These are phyloP conservation scores for Neoscytalidium dimidiatum DNA, from an alignment of 2,329 filamentous ascomycete species.

Conservation along the genomic window DNA sequence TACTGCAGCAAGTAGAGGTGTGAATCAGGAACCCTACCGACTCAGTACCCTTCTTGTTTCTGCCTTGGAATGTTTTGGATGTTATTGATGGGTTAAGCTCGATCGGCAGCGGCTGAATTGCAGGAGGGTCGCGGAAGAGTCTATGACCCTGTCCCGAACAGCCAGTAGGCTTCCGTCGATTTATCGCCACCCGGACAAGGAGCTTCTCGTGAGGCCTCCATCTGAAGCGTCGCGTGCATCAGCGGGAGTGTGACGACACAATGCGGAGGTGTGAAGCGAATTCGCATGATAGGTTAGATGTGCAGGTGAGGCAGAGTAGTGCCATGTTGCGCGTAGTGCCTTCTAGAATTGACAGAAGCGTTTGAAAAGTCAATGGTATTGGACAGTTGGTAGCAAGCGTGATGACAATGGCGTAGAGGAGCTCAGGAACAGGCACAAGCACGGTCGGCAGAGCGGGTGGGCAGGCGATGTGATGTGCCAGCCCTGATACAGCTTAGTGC, in stretches of 20 bases:
- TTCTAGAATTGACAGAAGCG: neutral
- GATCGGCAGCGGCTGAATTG: neutral
- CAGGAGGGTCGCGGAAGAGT: neutral
- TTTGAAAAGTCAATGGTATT: neutral
- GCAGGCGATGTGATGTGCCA: neutral
- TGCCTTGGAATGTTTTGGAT: neutral
- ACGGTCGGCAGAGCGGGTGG: neutral
- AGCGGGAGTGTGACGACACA: neutral
- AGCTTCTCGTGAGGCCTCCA: neutral
- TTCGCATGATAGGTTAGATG: neutral
- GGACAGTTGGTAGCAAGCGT: neutral
- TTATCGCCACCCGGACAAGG: neutral
- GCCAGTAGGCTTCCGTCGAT: neutral
- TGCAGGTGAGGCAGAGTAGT: neutral
- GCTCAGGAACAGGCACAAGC: neutral
- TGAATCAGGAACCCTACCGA: neutral
- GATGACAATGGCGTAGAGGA: neutral
- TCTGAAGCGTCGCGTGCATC: neutral
- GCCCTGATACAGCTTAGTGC: slow-evolving; percentile 1
- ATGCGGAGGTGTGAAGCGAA: neutral
- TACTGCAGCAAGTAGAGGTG: neutral
- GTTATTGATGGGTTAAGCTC: neutral
- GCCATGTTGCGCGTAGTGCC: neutral
- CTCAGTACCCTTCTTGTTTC: neutral
- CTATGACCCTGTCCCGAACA: neutral